These are phyloP conservation scores for Populus pruinosa DNA, from an alignment of 345 rosid species.

Conservation along the genomic window DNA sequence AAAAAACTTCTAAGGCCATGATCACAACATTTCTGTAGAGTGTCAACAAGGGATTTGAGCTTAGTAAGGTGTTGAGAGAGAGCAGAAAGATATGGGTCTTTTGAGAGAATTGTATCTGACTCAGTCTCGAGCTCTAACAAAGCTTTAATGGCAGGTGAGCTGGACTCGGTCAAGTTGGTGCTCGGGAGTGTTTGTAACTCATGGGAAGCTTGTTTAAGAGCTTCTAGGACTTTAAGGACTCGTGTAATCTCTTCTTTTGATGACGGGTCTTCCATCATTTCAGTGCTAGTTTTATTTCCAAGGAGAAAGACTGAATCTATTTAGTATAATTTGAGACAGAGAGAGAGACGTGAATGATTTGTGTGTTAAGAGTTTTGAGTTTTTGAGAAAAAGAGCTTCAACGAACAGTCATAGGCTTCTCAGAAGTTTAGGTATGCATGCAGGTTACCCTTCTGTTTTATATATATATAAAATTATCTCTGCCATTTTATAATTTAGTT, in stretches of 20 bases:
- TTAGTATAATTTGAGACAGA: neutral
- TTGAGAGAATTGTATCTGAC: slow-evolving; percentile 50
- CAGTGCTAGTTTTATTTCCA: neutral
- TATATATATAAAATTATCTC: too few species aligned
- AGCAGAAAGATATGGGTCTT: slow-evolving; percentile 46
- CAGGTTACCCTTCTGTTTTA: too few species aligned
- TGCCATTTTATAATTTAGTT: too few species aligned
- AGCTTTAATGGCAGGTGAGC: slow-evolving; percentile 49
- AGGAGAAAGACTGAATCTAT: neutral
- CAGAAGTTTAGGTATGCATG: neutral
- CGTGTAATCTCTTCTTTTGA: slow-evolving; percentile 22
- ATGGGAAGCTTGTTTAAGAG: slow-evolving; percentile 61
- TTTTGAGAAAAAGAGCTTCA: neutral
- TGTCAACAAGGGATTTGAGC: slow-evolving; percentile 43
- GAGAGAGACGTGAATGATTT: neutral
- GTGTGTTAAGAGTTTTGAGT: too few species aligned
- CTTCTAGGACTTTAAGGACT: slow-evolving; percentile 51
- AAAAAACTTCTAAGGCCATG: slow-evolving; percentile 43
- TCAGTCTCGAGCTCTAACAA: slow-evolving; percentile 61
- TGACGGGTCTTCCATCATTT: slow-evolving; percentile 17
- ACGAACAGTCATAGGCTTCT: neutral
- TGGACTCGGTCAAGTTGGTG: slow-evolving; percentile 27
- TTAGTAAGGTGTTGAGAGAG: slow-evolving; percentile 46
- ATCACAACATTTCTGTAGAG: slow-evolving; percentile 36
- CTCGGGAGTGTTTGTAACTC: slow-evolving; percentile 47